Evolutionary conservation across 2,329 filamentous ascomycete genomes (phyloP), one percentile per base, ranked within the genome.

Genomic region (Dactylella cylindrospora): DNA sequence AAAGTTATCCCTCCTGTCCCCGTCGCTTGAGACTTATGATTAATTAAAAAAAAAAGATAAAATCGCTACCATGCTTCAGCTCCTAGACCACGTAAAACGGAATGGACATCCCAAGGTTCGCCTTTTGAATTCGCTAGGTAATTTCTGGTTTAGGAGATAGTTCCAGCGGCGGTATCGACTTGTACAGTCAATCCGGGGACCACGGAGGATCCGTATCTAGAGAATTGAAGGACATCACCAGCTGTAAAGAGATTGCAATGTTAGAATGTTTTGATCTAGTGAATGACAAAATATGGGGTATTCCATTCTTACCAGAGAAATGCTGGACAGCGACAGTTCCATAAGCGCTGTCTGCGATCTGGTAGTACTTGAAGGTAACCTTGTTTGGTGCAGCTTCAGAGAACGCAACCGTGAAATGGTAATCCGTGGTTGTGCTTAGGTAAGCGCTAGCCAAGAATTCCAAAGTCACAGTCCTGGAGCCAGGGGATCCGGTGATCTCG

Each of bases 291-390:
- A 8, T 15, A 35, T 10, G 9, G 10, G 8, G 15, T 17, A 28
- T 10, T 10, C 10, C 22, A 4, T 25, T 39, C 55, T 31, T 54
- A 62, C 57, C 20, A 23, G 57, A 62, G n/a, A 49, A 32, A 9
- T 62, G 36, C 25, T 62, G 57, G 7, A 54, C 20, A 8, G 49
- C 57, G 23, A 50, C 43, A 29, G 49, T 54, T 9, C 49, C 57
- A 13, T 13, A 17, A 5, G 43, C 33, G 20, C 49, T 44, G 5
- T 54, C 43, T 6, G 38, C 23, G 22, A 61, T 43, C n/a, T 38
- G 26, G 17, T 50, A 50, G 23, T 38, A 62, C 7, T 22, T 25
- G 13, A 62, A 17, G 4, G 4, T 41, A 25, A 62, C 57, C 32
- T 62, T 62, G 36, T 46, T 47, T 15, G 39, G 12, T 4, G 17